Conservation (phyloP, 495 filamentous ascomycete species). For the Trichoderma gamsii region DNA sequence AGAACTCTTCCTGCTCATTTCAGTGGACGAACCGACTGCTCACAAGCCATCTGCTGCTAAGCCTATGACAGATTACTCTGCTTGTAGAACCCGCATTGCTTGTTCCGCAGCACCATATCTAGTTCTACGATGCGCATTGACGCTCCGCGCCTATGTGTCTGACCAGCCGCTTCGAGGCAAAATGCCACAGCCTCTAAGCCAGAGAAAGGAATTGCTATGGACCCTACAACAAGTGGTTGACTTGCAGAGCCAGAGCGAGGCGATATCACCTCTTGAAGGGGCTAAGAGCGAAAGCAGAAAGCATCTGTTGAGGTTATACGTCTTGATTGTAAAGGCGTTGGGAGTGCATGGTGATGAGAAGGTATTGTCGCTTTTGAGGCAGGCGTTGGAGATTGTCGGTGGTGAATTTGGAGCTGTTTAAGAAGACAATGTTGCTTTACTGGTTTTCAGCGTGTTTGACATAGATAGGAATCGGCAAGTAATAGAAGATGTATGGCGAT, state of each 20-base stretch:
- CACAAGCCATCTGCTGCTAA: conserved; percentile 17
- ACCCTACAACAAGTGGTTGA: conserved; percentile 58
- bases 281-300: conserved; percentile 50
- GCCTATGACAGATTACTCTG: conserved; percentile 24
- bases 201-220: conserved; percentile 71
- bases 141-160: conserved; percentile 74
- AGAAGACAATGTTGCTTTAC: not conserved
- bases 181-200: conserved; percentile 84
- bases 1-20: conserved; percentile 69
- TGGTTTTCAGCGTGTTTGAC: not conserved
- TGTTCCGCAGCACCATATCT: conserved; percentile 75
- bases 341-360: conserved; percentile 56
- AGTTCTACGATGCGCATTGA: conserved; percentile 72
- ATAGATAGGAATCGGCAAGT: not conserved
- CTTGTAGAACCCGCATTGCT: conserved; percentile 55
- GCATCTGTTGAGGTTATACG: conserved; percentile 78
- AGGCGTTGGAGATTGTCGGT: conserved; percentile 61
- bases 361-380: conserved; percentile 50
- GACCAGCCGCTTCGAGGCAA: conserved; percentile 87
- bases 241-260: conserved; percentile 63
- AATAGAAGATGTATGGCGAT: not conserved
- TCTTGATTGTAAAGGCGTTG: conserved; percentile 65
- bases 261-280: conserved; percentile 58
- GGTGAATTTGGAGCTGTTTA: conserved; percentile 50
- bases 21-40: conserved; percentile 32